phyloP scores from a whole-genome alignment of 331 rosid genomes.

The Spiraea crenata region DNA sequence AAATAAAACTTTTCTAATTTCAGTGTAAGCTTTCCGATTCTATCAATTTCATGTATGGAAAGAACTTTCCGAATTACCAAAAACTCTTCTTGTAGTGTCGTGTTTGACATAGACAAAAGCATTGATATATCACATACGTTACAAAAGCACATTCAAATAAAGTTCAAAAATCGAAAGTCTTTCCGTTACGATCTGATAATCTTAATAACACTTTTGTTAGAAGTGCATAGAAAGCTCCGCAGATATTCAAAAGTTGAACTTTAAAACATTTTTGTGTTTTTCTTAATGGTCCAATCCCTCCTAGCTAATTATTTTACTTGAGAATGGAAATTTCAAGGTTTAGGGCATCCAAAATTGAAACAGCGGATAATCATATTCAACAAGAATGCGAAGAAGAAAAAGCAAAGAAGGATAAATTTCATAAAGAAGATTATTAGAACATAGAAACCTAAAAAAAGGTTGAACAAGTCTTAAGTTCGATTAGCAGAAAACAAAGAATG shows the following conservation, averaged over 20 bases:
- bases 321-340: not conserved
- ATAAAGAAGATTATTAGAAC: not conserved
- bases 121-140: too few relatives aligned
- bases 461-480: not conserved
- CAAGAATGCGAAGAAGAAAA: too few relatives aligned
- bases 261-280: too few relatives aligned
- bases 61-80: not conserved
- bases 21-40: not conserved
- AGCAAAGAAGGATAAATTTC: not conserved
- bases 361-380: too few relatives aligned
- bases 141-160: too few relatives aligned
- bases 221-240: too few relatives aligned
- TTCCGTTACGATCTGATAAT: too few relatives aligned
- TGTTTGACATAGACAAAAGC: not conserved
- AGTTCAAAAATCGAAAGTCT: not conserved
- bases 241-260: too few relatives aligned
- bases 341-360: not conserved
- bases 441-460: not conserved
- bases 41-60: not conserved
- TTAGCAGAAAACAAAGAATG: not conserved
- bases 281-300: too few relatives aligned
- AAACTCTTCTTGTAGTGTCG: not conserved
- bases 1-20: not conserved
- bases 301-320: not conserved
- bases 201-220: too few relatives aligned